Percentiles rank a stretch among this genome's conserved stretches.
Conservation (phyloP, 805 yeast genomes). For the Metschnikowia colocasiae region DNA sequence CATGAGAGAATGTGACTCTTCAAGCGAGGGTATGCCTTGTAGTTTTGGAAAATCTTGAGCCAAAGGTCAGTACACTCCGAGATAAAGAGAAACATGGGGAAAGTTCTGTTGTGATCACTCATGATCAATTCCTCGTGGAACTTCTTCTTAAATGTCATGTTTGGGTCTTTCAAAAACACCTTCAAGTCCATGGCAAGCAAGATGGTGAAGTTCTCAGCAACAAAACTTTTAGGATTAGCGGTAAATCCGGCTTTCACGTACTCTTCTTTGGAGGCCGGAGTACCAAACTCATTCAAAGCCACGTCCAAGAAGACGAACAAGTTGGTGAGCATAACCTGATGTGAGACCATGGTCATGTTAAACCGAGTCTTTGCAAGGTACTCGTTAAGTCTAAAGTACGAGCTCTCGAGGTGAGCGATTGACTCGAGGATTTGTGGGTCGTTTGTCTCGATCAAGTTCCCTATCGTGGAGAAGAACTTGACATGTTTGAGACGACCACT, state of each 20-base stretch:
- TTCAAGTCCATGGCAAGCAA: slow-evolving; percentile 53
- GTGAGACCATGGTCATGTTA: slow-evolving; percentile 37
- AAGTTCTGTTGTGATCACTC: slow-evolving; percentile 46
- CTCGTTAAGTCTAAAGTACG: slow-evolving; percentile 36
- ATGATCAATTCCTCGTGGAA: slow-evolving; percentile 65
- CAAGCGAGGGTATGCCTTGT: slow-evolving; percentile 35
- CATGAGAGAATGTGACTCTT: slow-evolving; percentile 43
- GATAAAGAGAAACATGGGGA: slow-evolving; percentile 47
- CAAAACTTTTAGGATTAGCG: slow-evolving; percentile 40
- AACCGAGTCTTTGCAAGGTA: slow-evolving; percentile 33
- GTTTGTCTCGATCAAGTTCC: slow-evolving; percentile 37
- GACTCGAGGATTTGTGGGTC: slow-evolving; percentile 32
- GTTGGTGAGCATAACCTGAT: slow-evolving; percentile 39
- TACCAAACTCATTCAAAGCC: slow-evolving; percentile 40
- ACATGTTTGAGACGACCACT: slow-evolving; percentile 46
- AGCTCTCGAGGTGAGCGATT: slow-evolving; percentile 28
- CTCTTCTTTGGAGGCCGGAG: slow-evolving; percentile 41
- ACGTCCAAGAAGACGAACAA: slow-evolving; percentile 38
- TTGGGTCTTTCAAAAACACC: slow-evolving; percentile 52
- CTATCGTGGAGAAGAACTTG: slow-evolving; percentile 43
- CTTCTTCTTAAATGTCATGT: slow-evolving; percentile 57
- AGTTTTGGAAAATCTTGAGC: slow-evolving; percentile 31
- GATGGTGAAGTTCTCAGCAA: slow-evolving; percentile 44
- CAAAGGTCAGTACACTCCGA: slow-evolving; percentile 34
- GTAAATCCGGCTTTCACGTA: slow-evolving; percentile 47